These are phyloP conservation scores for Pontederia crassipes DNA, from an alignment of 176 grass and related monocot genomes.

Conservation along the genomic window DNA sequence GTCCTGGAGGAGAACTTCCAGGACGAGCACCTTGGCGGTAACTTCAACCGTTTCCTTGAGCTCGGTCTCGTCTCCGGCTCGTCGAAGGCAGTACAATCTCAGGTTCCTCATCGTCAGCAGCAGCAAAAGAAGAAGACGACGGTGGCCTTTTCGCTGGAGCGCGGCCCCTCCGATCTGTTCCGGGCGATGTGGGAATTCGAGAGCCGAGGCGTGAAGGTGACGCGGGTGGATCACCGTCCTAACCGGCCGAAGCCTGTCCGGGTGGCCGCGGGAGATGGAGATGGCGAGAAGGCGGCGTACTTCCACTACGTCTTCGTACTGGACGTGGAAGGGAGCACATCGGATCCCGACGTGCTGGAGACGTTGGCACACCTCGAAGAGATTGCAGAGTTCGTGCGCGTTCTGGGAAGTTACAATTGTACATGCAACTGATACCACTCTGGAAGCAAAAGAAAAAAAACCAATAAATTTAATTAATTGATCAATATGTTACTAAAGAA, in stretches of 20 bases:
- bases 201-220: constrained; percentile 9
- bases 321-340: constrained; percentile 4
- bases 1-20: constrained; percentile 22
- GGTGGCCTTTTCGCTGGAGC: constrained; percentile 2
- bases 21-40: constrained; percentile 6
- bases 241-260: constrained; percentile 7
- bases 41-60: constrained; percentile 27
- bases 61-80: background rate
- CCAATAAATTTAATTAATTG: background rate
- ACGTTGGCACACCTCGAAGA: background rate
- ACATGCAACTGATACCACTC: background rate
- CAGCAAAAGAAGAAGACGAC: background rate
- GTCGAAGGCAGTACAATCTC: too few relatives aligned
- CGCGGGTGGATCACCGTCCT: constrained; percentile 15
- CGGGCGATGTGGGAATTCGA: constrained; percentile 17
- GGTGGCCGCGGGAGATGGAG: background rate
- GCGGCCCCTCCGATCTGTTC: constrained; percentile 16
- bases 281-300: background rate
- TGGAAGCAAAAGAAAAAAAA: background rate
- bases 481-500: background rate
- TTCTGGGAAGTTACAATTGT: constrained; percentile 5
- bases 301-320: constrained; percentile 16
- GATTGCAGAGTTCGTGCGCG: background rate
- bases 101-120: too few relatives aligned
- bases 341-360: background rate